These are phyloP conservation scores for Aspergillus fumigatus DNA, from an alignment of 2,329 filamentous ascomycete genomes.

Conservation along the genomic window DNA sequence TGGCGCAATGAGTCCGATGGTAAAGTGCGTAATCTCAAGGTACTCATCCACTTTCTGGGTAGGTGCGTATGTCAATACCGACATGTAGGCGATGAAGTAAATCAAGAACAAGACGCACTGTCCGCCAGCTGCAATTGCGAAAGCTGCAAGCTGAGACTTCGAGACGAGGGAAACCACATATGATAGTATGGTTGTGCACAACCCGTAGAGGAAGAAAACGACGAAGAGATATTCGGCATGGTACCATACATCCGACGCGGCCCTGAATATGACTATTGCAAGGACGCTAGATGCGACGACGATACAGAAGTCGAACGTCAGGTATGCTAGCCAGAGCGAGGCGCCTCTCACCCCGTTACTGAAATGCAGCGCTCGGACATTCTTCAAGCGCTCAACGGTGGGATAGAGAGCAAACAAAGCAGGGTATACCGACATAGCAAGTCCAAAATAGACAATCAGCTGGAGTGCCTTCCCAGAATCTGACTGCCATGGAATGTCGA, in stretches of 20 bases:
- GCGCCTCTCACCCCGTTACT: slow-evolving; percentile 81
- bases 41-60: slow-evolving; percentile 63
- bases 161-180: slow-evolving; percentile 80
- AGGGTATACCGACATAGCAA: slow-evolving; percentile 73
- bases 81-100: slow-evolving; percentile 68
- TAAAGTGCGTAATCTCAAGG: slow-evolving; percentile 68
- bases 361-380: slow-evolving; percentile 81
- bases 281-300: slow-evolving; percentile 64
- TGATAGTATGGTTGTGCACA: slow-evolving; percentile 69
- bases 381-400: slow-evolving; percentile 72
- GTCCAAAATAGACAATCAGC: slow-evolving; percentile 73
- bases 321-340: slow-evolving; percentile 81
- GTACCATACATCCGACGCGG: slow-evolving; percentile 63
- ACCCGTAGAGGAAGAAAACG: slow-evolving; percentile 73
- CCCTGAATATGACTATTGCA: slow-evolving; percentile 64
- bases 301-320: slow-evolving; percentile 73
- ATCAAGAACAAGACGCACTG: slow-evolving; percentile 69
- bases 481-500: slow-evolving; percentile 69
- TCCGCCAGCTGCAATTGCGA: slow-evolving; percentile 73
- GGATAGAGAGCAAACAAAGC: slow-evolving; percentile 87
- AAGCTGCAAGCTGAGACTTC: slow-evolving; percentile 74
- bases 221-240: slow-evolving; percentile 76
- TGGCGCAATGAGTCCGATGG: slow-evolving; percentile 68
- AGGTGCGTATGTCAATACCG: slow-evolving; percentile 69
- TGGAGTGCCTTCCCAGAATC: slow-evolving; percentile 69